phyloP scores from a whole-genome alignment of 495 filamentous ascomycete species.

The Podospora pseudocomata region DNA sequence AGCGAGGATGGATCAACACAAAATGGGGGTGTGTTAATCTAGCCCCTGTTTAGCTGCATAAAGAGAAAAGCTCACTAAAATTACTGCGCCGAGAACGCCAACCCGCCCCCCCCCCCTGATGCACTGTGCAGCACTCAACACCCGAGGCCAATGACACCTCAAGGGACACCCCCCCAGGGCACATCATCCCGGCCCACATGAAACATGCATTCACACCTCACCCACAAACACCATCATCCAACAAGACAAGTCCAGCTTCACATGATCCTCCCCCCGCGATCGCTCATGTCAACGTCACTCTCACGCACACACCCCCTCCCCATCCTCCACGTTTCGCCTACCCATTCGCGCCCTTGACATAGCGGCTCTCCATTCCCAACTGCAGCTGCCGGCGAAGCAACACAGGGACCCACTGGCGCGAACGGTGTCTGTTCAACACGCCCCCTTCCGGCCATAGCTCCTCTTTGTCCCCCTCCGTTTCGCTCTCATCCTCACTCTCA shows the following conservation, averaged over 20 bases:
- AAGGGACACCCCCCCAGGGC: not conserved
- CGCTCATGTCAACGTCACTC: not conserved
- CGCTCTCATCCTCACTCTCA: slow-evolving; percentile 9
- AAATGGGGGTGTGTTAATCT: slow-evolving; percentile 6
- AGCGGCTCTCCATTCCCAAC: slow-evolving; percentile 41
- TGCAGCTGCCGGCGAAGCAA: slow-evolving; percentile 31
- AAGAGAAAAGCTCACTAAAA: slow-evolving; percentile 9
- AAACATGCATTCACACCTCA: slow-evolving; percentile 14
- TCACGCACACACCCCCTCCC: slow-evolving; percentile 7
- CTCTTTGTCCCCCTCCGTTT: slow-evolving; percentile 30
- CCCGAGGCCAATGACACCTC: slow-evolving; percentile 7
- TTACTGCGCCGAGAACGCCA: slow-evolving; percentile 2
- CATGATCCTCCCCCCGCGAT: not conserved
- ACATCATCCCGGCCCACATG: slow-evolving; percentile 7
- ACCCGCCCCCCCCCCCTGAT: not conserved
- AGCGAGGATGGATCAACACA: not conserved
- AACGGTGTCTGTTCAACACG: not conserved
- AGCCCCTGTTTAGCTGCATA: slow-evolving; percentile 15
- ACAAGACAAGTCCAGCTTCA: not conserved
- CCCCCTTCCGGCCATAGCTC: slow-evolving; percentile 16
- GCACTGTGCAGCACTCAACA: not conserved
- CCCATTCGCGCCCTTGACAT: slow-evolving; percentile 35
- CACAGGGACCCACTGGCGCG: slow-evolving; percentile 29
- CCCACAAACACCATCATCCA: not conserved
- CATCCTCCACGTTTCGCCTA: slow-evolving; percentile 30